Evolutionary conservation across 2,329 filamentous ascomycete species (phyloP).

Genomic region (Akanthomyces uredinophilus): DNA sequence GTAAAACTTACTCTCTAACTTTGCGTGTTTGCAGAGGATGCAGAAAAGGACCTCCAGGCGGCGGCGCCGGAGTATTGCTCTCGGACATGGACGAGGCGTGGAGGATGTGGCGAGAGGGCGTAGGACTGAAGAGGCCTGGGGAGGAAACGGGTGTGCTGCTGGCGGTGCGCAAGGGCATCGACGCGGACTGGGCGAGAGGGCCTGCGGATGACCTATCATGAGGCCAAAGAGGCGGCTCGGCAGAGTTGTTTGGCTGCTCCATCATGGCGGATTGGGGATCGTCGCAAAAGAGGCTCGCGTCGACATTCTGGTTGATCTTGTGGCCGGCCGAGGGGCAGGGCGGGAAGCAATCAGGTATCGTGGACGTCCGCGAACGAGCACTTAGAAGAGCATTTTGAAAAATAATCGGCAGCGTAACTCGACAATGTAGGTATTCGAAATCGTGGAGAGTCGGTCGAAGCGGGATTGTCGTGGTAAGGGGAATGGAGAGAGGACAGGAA

Average conservation of each 20-base stretch:
- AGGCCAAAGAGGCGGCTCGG: slow-evolving; percentile 6
- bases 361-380: slow-evolving; percentile 13
- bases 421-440: not conserved
- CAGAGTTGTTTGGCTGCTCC: slow-evolving; percentile 16
- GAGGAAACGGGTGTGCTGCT: slow-evolving; percentile 56
- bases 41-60: slow-evolving; percentile 54
- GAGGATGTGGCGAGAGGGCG: slow-evolving; percentile 36
- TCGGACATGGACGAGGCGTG: slow-evolving; percentile 44
- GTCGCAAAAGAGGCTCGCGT: slow-evolving; percentile 12
- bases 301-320: slow-evolving; percentile 12
- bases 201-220: not conserved
- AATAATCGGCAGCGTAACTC: not conserved
- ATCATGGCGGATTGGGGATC: slow-evolving; percentile 16
- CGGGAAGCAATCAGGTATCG: slow-evolving; percentile 4
- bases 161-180: slow-evolving; percentile 43
- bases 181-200: slow-evolving; percentile 29
- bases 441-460: not conserved
- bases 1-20: slow-evolving; percentile 65
- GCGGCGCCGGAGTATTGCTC: slow-evolving; percentile 46
- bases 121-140: slow-evolving; percentile 56
- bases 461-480: not conserved
- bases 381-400: slow-evolving; percentile 6
- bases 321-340: slow-evolving; percentile 7
- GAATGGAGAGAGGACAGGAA: not conserved
- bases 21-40: slow-evolving; percentile 68